phyloP scores from a whole-genome alignment of 805 yeast genomes.

The Millerozyma acaciae region DNA sequence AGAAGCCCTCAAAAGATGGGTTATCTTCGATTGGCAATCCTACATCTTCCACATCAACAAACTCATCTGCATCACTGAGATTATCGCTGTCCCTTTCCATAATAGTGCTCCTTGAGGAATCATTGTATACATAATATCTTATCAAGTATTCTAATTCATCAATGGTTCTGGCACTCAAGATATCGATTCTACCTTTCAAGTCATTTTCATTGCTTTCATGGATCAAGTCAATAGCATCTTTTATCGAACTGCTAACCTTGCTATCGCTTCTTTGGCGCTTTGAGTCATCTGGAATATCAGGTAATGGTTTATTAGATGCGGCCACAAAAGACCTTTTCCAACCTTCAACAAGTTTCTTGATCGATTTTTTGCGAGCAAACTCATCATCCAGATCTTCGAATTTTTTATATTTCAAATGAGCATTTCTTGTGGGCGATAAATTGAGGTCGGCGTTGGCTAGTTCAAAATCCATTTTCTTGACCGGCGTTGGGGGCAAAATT shows the following conservation, averaged over 20 bases:
- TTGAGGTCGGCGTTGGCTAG: slow-evolving; percentile 10
- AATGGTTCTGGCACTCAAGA: slow-evolving; percentile 65
- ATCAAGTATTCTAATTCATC: slow-evolving; percentile 61
- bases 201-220: slow-evolving; percentile 9
- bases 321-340: slow-evolving; percentile 34
- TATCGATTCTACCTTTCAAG: slow-evolving; percentile 47
- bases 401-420: slow-evolving; percentile 1
- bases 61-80: slow-evolving; percentile 4
- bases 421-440: background rate
- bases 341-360: slow-evolving; percentile 37
- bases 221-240: slow-evolving; percentile 12
- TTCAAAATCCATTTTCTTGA: slow-evolving; percentile 51
- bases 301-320: background rate
- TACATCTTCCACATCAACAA: slow-evolving; percentile 10
- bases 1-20: too few relatives aligned
- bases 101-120: slow-evolving; percentile 13
- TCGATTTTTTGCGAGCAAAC: slow-evolving; percentile 28
- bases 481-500: slow-evolving; percentile 66
- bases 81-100: slow-evolving; percentile 11
- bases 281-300: slow-evolving; percentile 6
- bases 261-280: slow-evolving; percentile 9
- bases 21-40: slow-evolving; percentile 3
- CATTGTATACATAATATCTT: slow-evolving; percentile 36
- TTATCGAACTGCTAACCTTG: slow-evolving; percentile 15
- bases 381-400: slow-evolving; percentile 8